These are phyloP conservation scores for Colletotrichum incanum DNA, from an alignment of 2,329 filamentous ascomycete species.

Conservation along the genomic window DNA sequence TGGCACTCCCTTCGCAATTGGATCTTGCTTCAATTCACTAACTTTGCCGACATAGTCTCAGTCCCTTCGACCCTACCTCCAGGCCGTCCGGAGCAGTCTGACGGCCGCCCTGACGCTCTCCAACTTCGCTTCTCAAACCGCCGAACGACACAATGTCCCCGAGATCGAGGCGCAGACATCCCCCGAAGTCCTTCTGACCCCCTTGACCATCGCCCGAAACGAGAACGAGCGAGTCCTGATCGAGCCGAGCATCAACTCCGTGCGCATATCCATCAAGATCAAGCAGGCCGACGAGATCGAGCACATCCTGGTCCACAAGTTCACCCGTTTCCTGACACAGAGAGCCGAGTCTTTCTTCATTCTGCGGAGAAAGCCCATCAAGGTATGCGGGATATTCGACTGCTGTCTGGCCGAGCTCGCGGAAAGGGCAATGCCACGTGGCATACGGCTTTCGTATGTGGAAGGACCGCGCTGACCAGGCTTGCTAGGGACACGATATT, in stretches of 20 bases:
- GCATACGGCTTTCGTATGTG: not conserved
- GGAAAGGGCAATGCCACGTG: conserved; percentile 18
- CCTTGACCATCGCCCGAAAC: conserved; percentile 91
- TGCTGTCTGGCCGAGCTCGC: not conserved
- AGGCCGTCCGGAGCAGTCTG: conserved; percentile 94
- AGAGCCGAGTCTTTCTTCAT: conserved; percentile 98
- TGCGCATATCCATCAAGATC: conserved; percentile 98
- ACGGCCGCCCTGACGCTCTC: conserved; percentile 94
- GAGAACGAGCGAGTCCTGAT: conserved; percentile 98
- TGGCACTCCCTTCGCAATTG: not conserved
- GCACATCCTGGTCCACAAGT: conserved; percentile 98
- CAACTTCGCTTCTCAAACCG: conserved; percentile 97
- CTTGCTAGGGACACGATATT: conserved; percentile 90
- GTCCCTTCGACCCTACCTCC: conserved; percentile 96
- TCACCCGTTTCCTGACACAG: conserved; percentile 96
- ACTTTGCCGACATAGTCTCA: conserved; percentile 76
- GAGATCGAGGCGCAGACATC: conserved; percentile 95
- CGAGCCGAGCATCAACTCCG: conserved; percentile 96
- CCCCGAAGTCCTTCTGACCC: conserved; percentile 93
- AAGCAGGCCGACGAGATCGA: conserved; percentile 99
- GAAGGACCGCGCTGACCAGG: conserved; percentile 44
- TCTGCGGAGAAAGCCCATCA: conserved; percentile 92
- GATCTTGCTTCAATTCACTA: conserved; percentile 40
- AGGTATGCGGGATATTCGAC: conserved; percentile 68
- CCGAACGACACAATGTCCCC: conserved; percentile 97